Evolutionary conservation across 1,284 basidiomycete genomes (phyloP), one percentile per base, ranked within the genome.

Genomic region (Agaricales sp.): DNA sequence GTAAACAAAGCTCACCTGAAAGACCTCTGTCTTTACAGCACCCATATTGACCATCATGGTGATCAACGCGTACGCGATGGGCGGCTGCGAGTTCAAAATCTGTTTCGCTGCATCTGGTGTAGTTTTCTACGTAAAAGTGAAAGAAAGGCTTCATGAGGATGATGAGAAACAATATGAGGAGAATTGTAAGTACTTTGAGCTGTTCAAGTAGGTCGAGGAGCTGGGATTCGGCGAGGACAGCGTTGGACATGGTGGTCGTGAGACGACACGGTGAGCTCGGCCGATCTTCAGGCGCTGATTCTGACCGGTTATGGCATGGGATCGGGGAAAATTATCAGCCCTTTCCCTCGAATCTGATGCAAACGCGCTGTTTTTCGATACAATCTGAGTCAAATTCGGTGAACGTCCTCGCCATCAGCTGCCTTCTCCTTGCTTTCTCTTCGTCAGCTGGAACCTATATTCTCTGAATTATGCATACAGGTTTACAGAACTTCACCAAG

Each of bases 21-120:
- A 75, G 4, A 84, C 80, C 41, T 86, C 80, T 48, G 82, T 68
- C 51, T 85, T 78, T 35, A 88, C 71, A 0, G 82, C 81, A 50
- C 81, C 79, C 65, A 88, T 76, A 52, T 76, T 78, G 14, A 84
- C 81, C 82, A 88, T 85, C 37, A 87, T 74, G 1, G 74, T 71
- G 52, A 87, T 81, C 1, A 88, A 66, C 1, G 82, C 82, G 61
- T 85, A 87, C 0, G 84, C 78, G 51, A 88, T 85, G 50, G 78
- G 77, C 0, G 86, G 85, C 53, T 85, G 82, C 11, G 71, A 69
- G 54, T 82, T 82, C 39, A 88, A 68, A 54, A 88, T 82, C 22
- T 71, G 67, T 24, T 74, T 71, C 2, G 83, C 83, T 41, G 82
- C 77, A 20, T 77, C 74, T 41, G 84, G 80, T 1, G 81, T 82